A percentile compares a stretch with the other conserved stretches of the same genome.
These are phyloP conservation scores for Yarrowia porcina DNA, from an alignment of 805 yeast genomes.

Conservation along the genomic window DNA sequence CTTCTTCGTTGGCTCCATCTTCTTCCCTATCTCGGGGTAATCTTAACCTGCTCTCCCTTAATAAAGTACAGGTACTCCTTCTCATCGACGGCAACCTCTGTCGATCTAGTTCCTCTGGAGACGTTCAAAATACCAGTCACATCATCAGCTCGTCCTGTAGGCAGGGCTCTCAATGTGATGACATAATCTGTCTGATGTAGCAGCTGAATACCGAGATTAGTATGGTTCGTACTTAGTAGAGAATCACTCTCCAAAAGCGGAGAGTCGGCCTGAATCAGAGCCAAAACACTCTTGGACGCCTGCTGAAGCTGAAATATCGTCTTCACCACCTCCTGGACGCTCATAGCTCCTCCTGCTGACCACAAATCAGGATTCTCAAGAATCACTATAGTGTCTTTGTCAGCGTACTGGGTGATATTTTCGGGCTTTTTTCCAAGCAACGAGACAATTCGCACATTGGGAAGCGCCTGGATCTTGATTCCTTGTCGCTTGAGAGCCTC, in stretches of 20 bases:
- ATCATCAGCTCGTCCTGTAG: conserved; percentile 2
- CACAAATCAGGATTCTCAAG: conserved; percentile 12
- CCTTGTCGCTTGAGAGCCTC: conserved; percentile 9
- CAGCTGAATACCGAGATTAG: conserved; percentile 4
- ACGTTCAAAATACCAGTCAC: not conserved
- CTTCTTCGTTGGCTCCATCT: no score
- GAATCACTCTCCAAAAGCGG: not conserved
- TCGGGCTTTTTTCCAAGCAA: not conserved
- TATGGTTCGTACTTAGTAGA: not conserved
- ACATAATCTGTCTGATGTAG: not conserved
- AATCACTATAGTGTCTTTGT: not conserved
- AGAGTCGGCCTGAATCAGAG: not conserved
- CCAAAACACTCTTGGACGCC: not conserved
- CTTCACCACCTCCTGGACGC: not conserved
- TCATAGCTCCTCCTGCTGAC: not conserved
- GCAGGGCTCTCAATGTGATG: not conserved
- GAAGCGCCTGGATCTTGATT: not conserved
- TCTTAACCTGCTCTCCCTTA: conserved; percentile 11
- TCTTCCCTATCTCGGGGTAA: not conserved
- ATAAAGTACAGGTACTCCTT: conserved; percentile 1
- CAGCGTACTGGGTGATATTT: not conserved
- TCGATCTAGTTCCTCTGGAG: not conserved
- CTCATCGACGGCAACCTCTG: not conserved
- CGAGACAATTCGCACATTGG: not conserved
- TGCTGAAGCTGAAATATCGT: not conserved